A percentile compares a stretch with the other conserved stretches of the same genome.
Conservation (phyloP, 345 rosid species). For the Murraya paniculata region DNA sequence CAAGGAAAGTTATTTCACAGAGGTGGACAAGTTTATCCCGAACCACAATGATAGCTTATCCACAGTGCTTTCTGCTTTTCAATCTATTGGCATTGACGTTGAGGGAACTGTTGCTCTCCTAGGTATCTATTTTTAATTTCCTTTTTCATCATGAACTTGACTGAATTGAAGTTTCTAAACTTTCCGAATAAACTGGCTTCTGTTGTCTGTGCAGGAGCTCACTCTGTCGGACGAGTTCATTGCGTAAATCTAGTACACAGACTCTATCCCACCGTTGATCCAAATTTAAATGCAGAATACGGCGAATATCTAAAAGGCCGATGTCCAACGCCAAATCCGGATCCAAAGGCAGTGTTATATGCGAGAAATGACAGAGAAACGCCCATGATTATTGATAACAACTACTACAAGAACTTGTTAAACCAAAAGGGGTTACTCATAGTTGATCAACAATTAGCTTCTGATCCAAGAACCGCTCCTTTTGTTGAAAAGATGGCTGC, state of each 20-base stretch:
- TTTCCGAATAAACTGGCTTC: not conserved
- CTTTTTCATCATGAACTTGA: not conserved
- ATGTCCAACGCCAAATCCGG: slow-evolving; percentile 59
- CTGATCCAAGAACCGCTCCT: slow-evolving; percentile 59
- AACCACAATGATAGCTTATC: slow-evolving; percentile 69
- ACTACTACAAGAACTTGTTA: slow-evolving; percentile 61
- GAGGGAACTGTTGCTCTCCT: slow-evolving; percentile 74
- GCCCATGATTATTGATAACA: slow-evolving; percentile 77
- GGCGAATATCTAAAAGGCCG: slow-evolving; percentile 63
- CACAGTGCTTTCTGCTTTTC: slow-evolving; percentile 56
- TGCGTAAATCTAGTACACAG: slow-evolving; percentile 68
- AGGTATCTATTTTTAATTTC: slow-evolving; percentile 31
- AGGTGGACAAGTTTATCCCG: slow-evolving; percentile 44
- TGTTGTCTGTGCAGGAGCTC: slow-evolving; percentile 47
- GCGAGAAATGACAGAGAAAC: slow-evolving; percentile 74
- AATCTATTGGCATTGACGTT: slow-evolving; percentile 54
- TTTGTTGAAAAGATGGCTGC: slow-evolving; percentile 68
- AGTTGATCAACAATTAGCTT: slow-evolving; percentile 60
- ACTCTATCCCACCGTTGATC: slow-evolving; percentile 70
- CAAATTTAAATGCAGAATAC: slow-evolving; percentile 55
- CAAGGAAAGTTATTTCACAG: slow-evolving; percentile 45
- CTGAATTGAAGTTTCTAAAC: too few relatives aligned
- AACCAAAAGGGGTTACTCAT: slow-evolving; percentile 61
- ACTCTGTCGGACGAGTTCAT: slow-evolving; percentile 85
- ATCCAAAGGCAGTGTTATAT: slow-evolving; percentile 52